Conservation (phyloP, 305 asterid genomes). For the Rubia tinctorum region DNA sequence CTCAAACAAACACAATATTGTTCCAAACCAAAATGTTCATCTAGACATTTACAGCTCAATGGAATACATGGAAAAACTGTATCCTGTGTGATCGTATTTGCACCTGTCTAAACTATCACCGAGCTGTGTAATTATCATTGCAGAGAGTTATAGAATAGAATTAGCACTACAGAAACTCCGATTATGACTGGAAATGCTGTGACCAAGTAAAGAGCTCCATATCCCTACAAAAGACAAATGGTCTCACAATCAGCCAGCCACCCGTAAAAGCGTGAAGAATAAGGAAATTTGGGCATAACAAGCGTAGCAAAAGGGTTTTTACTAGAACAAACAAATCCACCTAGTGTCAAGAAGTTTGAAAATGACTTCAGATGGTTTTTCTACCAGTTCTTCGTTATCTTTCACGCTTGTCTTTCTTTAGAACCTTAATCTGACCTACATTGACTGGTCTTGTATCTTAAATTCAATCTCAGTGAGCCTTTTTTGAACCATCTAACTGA, state of each 20-base stretch:
- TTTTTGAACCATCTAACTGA: conserved; percentile 4
- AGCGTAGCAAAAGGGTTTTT: neutral
- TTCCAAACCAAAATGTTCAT: neutral
- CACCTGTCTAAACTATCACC: neutral
- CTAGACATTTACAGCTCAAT: conserved; percentile 3
- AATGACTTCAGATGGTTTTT: neutral
- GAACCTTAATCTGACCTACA: neutral
- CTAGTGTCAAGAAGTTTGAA: neutral
- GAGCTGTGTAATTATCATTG: conserved; percentile 35
- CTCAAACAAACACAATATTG: neutral
- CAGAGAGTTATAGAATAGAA: conserved; percentile 86
- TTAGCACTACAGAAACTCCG: conserved; percentile 86
- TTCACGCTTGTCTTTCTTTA: neutral
- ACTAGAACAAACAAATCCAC: neutral
- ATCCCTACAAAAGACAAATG: conserved; percentile 58
- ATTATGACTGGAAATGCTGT: conserved; percentile 89
- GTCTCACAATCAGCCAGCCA: neutral
- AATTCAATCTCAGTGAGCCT: neutral
- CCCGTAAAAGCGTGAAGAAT: neutral
- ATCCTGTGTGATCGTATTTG: neutral
- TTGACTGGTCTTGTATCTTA: neutral
- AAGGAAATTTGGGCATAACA: neutral
- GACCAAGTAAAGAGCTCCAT: conserved; percentile 92
- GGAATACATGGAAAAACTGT: neutral
- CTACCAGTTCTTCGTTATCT: neutral